Base-by-base conservation (phyloP, 1,284 basidiomycete genomes). In the Veloboletus limbatus region DNA sequence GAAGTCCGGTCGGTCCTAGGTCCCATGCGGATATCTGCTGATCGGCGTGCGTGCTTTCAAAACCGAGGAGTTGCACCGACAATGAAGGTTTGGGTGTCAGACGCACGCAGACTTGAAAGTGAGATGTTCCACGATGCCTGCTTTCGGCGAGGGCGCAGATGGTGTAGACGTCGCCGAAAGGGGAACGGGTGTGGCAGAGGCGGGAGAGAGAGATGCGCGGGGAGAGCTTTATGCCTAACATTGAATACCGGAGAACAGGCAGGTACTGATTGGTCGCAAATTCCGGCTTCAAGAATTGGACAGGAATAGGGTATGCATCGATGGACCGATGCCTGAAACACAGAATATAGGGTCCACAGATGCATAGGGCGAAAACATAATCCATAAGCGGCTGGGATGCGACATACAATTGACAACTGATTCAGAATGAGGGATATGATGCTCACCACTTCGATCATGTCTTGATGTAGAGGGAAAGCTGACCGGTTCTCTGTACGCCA, bases 291-390 rank as follows among this genome's bases (percentile, higher is more conserved):
- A 33, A 16, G 32, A 42, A 20, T 20, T 13, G 10, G 26, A 0
- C 3, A 3, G 49, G 43, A 1, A 71, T 56, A 1, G 70, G 67
- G 50, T 74, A 71, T 2, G 78, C 60, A 37, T 81, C 76, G 27
- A 82, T 53, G 2, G 75, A 73, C 4, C 70, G 71, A 0, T 67
- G 62, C 46, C 72, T 75, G 53, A 80, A 69, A 26, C 75, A 69
- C 3, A 82, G 57, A 8, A 81, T 58, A 41, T 73, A 72, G 0
- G 67, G 60, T 1, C 72, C 75, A 24, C 77, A 65, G 40, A 77
- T 67, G 13, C 63, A 67, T 6, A 43, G 2, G 13, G 49, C 18
- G 74, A 54, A 4, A 66, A 70, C 2, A 72, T 57, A 6, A 77
- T 67, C 77, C 67, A 70, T 10, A 8, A 2, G 24, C n/a, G 13